Conservation (phyloP, 1,284 basidiomycete genomes). For the Naganishia liquefaciens region DNA sequence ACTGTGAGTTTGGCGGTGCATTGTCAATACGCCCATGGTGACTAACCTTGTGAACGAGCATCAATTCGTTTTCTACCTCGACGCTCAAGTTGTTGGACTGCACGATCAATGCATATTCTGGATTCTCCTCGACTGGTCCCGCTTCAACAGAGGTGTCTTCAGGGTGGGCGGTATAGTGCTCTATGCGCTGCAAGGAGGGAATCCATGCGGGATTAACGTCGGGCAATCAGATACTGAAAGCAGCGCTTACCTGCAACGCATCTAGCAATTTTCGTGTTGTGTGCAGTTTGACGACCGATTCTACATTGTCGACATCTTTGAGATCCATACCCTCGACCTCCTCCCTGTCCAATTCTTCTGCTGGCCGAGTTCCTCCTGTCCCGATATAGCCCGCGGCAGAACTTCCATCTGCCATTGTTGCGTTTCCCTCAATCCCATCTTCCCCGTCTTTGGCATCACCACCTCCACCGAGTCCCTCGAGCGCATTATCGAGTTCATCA, state of each 20-base stretch:
- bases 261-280: slow-evolving; percentile 81
- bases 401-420: slow-evolving; percentile 47
- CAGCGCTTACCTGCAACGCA: slow-evolving; percentile 67
- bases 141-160: slow-evolving; percentile 68
- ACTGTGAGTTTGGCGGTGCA: background rate
- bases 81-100: slow-evolving; percentile 97
- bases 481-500: slow-evolving; percentile 19
- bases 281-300: slow-evolving; percentile 83
- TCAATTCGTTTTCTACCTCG: slow-evolving; percentile 96
- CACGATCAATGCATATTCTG: slow-evolving; percentile 95
- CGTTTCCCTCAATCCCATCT: slow-evolving; percentile 45
- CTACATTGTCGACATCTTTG: slow-evolving; percentile 75
- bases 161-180: slow-evolving; percentile 75
- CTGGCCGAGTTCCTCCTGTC: slow-evolving; percentile 84
- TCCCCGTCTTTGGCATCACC: slow-evolving; percentile 25
- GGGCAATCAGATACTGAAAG: background rate
- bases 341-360: slow-evolving; percentile 88
- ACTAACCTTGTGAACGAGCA: slow-evolving; percentile 88
- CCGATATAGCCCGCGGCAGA: slow-evolving; percentile 65
- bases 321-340: slow-evolving; percentile 92
- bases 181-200: slow-evolving; percentile 70
- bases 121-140: slow-evolving; percentile 81
- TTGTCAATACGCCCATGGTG: slow-evolving; percentile 34
- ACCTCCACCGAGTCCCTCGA: slow-evolving; percentile 26
- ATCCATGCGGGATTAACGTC: background rate